Percentiles rank a stretch among this genome's conserved stretches.
Evolutionary conservation across 1,284 basidiomycete species (phyloP).

Genomic region (Papiliotrema terrestris): DNA sequence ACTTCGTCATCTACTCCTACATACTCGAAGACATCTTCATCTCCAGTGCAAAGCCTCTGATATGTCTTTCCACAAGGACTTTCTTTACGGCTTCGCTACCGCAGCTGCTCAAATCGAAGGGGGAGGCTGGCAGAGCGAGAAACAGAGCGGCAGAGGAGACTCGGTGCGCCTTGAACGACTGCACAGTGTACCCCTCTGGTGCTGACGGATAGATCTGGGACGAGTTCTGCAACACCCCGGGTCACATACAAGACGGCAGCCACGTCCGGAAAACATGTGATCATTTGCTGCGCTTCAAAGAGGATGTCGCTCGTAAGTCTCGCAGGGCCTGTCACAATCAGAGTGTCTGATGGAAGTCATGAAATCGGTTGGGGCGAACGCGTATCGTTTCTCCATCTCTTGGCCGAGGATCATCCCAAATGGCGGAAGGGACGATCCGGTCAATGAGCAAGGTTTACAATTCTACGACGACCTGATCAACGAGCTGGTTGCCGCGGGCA

Average conservation of each 20-base stretch:
- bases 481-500: conserved; percentile 60
- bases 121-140: conserved; percentile 25
- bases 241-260: conserved; percentile 63
- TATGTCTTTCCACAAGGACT: conserved; percentile 49
- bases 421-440: conserved; percentile 62
- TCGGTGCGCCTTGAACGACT: conserved; percentile 17
- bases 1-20: too few species aligned
- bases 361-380: conserved; percentile 58
- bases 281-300: conserved; percentile 64
- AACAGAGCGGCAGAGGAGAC: conserved; percentile 24
- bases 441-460: conserved; percentile 64
- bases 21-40: too few species aligned
- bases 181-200: background rate
- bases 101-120: conserved; percentile 35
- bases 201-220: conserved; percentile 64
- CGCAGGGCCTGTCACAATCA: background rate
- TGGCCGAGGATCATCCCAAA: conserved; percentile 70
- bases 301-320: conserved; percentile 58
- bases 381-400: conserved; percentile 66
- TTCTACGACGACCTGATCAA: conserved; percentile 60
- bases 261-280: conserved; percentile 67
- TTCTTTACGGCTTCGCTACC: conserved; percentile 47
- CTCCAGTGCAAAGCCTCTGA: background rate
- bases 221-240: conserved; percentile 63
- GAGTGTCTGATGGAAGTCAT: conserved; percentile 31